Evolutionary conservation across 2,329 filamentous ascomycete species (phyloP), one percentile per base, ranked within the genome.

Genomic region (Westerdykella ornata): DNA sequence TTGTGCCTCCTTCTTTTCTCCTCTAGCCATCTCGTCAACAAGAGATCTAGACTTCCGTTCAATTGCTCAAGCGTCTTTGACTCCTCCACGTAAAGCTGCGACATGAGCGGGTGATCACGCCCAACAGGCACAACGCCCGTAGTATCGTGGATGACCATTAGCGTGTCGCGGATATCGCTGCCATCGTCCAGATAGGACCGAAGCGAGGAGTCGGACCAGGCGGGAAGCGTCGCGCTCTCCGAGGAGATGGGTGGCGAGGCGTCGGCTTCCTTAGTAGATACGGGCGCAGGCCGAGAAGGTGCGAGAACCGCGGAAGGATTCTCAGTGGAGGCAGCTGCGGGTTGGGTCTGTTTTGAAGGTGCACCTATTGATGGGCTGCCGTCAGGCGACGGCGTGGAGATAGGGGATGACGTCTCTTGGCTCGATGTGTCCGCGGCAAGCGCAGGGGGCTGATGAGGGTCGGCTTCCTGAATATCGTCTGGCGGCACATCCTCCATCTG

Each of bases 91-190:
- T 94, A 97, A 41, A 97, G 70, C 16, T 81, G 78, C 12, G 80
- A 80, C 38, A 85, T 87, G 34, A 94, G 75, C 0, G 90, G 90
- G 63, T 97, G 89, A 43, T 95, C 87, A n/a, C 78, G 76, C 1
- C 84, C 80, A 6, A 84, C 85, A 14, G 88, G 85, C 32, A 81
- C 77, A 13, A 94, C 81, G 44, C 89, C 85, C 12, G 81, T 85
- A 63, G 89, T 95, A 67, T 97, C 89, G 60, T 95, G 89, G 19
- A 98, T 88, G 46, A 98, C 85, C 29, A 89, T 77, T 38, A 97
- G 75, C 61, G 97, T 77, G 62, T 98, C 90, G 38, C 87, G 80
- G 52, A 98, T 88, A 48, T 95, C 88, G 26, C 82, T 82, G 46
- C 87, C 81, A 52, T 92, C 88, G 52, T 97, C 90, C 56, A 97